Evolutionary conservation across 192 early-diverging fungal genomes (phyloP).

Genomic region (Linnemannia elongata): DNA sequence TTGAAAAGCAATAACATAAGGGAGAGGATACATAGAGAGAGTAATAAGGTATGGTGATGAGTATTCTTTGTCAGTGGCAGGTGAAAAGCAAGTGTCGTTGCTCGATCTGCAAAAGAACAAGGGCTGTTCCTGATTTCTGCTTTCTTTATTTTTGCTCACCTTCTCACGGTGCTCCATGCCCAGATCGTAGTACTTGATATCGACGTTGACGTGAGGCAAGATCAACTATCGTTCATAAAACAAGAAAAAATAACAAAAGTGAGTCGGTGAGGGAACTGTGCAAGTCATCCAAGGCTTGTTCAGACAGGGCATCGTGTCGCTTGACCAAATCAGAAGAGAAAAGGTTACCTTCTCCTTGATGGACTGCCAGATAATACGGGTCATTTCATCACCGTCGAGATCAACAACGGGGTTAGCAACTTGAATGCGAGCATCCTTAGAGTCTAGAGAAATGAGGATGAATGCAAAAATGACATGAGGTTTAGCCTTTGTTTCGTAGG

Average conservation of each 20-base stretch:
- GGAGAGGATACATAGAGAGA: no score
- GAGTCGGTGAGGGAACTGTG: background rate
- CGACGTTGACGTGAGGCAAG: constrained; percentile 87
- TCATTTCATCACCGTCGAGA: constrained; percentile 99
- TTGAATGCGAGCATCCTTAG: constrained; percentile 72
- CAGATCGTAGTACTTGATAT: constrained; percentile 98
- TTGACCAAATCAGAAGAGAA: constrained; percentile 2
- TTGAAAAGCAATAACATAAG: background rate
- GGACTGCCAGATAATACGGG: constrained; percentile 93
- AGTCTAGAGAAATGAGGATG: constrained; percentile 20
- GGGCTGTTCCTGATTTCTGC: background rate
- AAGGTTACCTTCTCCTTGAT: constrained; percentile 86
- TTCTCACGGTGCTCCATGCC: constrained; percentile 95
- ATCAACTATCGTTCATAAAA: constrained; percentile 69
- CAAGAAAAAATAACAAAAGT: background rate
- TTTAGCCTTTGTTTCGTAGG: background rate
- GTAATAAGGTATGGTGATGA: background rate
- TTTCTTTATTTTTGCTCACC: constrained; percentile 19
- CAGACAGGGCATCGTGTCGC: background rate
- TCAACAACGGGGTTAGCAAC: constrained; percentile 96
- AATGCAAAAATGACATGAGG: background rate
- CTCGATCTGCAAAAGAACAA: background rate
- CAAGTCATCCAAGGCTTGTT: no score
- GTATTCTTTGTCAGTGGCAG: no score
- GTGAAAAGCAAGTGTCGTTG: background rate